Base-by-base conservation (phyloP, 176 grass and related monocot genomes). In the Cymbopogon citratus region DNA sequence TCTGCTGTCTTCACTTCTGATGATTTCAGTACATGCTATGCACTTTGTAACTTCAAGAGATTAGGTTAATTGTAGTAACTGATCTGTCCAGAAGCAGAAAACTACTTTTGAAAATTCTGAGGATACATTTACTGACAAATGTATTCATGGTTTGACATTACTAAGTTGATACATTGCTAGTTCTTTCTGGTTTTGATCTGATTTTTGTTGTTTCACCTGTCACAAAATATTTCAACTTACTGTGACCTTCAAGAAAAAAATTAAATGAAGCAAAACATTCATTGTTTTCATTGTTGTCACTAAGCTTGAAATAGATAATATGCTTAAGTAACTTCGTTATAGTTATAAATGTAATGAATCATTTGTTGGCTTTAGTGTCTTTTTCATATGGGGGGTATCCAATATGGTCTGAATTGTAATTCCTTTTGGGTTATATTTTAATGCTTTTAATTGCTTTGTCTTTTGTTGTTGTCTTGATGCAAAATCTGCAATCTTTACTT, bases 401-500 rank as follows among this genome's bases (percentile, higher is more conserved):
- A 13, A 23, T 45, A n/a, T 34, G 0, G 9, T 26, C 19, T 16
- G 0, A 59, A 72, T 62, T 25, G 1, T 59, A 8, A 39, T 39
- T 19, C 21, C 52, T 57, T 54, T 23, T 23, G 52, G 0, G 52
- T 19, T 23, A n/a, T 57, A 23, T 52, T 54, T 54, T 57, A 3
- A 57, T 3, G 54, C n/a, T 12, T 35, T 61, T 44, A 65, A 18
- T 73, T 73, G 46, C 38, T 83, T 59, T 21, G 27, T 73, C 8
- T 66, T 81, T n/a, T 12, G 33, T 79, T 75, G 25, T 70, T 82
- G 10, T 21, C 18, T 74, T 70, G 62, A 74, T 74, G 39, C 3
- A 9, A 54, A 54, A 54, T 18, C 31, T 33, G 31, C 51, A n/a
- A 54, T 54, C 51, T 21, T 54, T 54, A 54, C 19, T 21, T 19